Evolutionary conservation across 805 yeast species (phyloP).

Genomic region (Kodamaea kakaduensis): DNA sequence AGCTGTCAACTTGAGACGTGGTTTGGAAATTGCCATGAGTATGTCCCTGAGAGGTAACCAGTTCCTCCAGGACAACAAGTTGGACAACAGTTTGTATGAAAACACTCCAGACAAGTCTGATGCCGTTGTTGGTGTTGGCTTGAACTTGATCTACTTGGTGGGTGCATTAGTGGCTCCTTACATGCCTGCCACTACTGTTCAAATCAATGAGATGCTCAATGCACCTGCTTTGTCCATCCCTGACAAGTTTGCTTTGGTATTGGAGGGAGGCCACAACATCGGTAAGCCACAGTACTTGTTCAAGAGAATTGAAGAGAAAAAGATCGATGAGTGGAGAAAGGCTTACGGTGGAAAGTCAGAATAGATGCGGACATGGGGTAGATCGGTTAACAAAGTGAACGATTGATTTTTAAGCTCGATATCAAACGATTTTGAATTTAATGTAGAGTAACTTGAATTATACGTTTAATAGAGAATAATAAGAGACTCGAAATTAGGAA

Average conservation of each 20-base stretch:
- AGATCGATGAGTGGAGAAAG: constrained; percentile 80
- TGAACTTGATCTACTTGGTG: constrained; percentile 83
- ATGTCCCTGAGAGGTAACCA: constrained; percentile 90
- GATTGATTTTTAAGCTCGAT: too few species aligned
- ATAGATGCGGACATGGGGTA: too few species aligned
- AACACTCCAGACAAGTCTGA: constrained; percentile 77
- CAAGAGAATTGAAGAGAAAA: constrained; percentile 85
- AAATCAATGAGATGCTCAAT: constrained; percentile 74
- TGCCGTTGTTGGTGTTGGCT: constrained; percentile 88
- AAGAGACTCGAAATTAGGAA: too few species aligned
- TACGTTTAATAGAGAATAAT: too few species aligned
- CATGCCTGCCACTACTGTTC: constrained; percentile 78
- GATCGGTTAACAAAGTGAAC: too few species aligned
- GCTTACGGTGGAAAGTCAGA: constrained; percentile 77
- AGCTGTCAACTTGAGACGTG: constrained; percentile 75
- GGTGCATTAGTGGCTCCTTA: constrained; percentile 80
- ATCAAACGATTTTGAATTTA: too few species aligned
- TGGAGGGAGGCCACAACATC: constrained; percentile 79
- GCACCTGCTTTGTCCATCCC: constrained; percentile 78
- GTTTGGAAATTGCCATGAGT: constrained; percentile 88
- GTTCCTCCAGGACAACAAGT: constrained; percentile 92
- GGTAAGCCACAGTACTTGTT: constrained; percentile 90
- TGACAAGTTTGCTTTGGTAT: constrained; percentile 63
- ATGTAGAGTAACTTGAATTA: too few species aligned
- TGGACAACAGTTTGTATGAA: constrained; percentile 80